phyloP scores from a whole-genome alignment of 129 eudicot species.

The Smallanthus sonchifolius region DNA sequence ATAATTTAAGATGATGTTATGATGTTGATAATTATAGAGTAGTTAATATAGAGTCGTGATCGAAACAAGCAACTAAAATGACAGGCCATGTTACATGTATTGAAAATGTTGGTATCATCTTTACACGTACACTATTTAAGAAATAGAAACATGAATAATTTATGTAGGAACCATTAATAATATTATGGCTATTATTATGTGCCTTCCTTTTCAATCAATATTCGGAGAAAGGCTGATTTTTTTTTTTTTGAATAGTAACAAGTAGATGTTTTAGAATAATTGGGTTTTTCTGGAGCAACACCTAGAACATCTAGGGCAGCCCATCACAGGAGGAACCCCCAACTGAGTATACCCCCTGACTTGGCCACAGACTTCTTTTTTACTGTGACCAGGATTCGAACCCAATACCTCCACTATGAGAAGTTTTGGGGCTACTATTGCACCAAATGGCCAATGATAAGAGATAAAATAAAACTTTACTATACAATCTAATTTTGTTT shows the following conservation, averaged over 20 bases:
- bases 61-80: not conserved
- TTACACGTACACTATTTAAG: slow-evolving; percentile 19
- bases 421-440: too few species aligned
- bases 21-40: not conserved
- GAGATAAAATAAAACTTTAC: too few species aligned
- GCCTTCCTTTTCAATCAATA: not conserved
- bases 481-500: not conserved
- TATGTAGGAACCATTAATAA: not conserved
- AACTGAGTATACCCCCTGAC: too few species aligned
- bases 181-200: not conserved
- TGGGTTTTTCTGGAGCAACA: too few species aligned
- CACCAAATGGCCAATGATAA: too few species aligned
- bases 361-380: too few species aligned
- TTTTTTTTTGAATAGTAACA: too few species aligned
- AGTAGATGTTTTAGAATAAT: too few species aligned
- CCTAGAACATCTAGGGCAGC: too few species aligned
- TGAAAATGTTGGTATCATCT: slow-evolving; percentile 7
- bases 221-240: not conserved
- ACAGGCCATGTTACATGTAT: slow-evolving; percentile 30
- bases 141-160: not conserved
- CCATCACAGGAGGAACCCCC: too few species aligned
- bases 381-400: too few species aligned
- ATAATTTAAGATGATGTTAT: not conserved
- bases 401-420: too few species aligned
- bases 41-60: not conserved